phyloP scores from a whole-genome alignment of 177 flowering plant species.

The Tripterygium wilfordii region DNA sequence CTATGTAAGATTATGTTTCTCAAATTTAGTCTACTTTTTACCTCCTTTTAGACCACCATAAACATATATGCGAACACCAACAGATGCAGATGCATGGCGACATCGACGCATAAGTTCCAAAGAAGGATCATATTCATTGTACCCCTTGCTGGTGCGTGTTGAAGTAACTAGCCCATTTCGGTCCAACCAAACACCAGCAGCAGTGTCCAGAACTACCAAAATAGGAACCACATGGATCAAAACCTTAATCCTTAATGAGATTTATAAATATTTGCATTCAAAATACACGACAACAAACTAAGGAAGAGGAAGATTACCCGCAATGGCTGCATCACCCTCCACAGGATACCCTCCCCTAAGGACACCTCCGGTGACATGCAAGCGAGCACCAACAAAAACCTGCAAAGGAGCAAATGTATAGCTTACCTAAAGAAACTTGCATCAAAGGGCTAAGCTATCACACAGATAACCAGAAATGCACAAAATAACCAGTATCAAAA shows the following conservation, averaged over 20 bases:
- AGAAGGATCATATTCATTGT: constrained; percentile 54
- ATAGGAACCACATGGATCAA: constrained; percentile 9
- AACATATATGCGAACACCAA: constrained; percentile 72
- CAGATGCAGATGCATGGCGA: constrained; percentile 97
- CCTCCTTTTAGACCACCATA: constrained; percentile 98
- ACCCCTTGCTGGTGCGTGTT: constrained; percentile 55
- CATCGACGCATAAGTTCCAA: constrained; percentile 91
- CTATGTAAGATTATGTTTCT: no score
- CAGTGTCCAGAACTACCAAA: constrained; percentile 84
- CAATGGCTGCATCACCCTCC: constrained; percentile 84
- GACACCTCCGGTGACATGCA: constrained; percentile 95
- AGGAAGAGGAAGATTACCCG: constrained; percentile 45
- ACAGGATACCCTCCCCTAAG: constrained; percentile 83
- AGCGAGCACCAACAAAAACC: constrained; percentile 94
- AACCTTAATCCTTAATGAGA: no score
- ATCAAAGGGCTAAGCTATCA: no score
- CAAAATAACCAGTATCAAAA: no score
- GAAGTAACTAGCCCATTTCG: constrained; percentile 85
- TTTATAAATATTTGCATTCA: background rate
- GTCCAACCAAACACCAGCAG: constrained; percentile 98
- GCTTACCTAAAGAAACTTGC: no score
- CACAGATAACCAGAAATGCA: no score
- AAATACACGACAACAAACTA: background rate
- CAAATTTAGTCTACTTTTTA: no score
- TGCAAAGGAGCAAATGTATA: constrained; percentile 25